Evolutionary conservation across 371 early-diverging fungal genomes (phyloP).

Genomic region (Mortierella sp.): DNA sequence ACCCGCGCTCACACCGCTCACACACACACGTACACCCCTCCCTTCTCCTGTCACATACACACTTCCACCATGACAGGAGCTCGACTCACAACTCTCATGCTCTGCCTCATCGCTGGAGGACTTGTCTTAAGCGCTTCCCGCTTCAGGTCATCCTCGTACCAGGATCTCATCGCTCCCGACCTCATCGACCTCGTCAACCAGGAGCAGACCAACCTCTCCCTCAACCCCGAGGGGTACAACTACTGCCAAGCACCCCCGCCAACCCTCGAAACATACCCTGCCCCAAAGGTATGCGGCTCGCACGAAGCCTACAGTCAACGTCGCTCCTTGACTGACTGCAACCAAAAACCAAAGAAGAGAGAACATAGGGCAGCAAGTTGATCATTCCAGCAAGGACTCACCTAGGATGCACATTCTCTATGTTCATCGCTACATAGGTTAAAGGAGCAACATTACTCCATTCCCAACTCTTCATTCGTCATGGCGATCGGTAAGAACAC

Average conservation of each 20-base stretch:
- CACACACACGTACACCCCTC: not conserved
- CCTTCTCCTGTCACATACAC: not conserved
- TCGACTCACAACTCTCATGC: slow-evolving; percentile 22
- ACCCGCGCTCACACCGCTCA: not conserved
- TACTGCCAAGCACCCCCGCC: slow-evolving; percentile 58
- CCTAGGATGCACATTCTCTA: not conserved
- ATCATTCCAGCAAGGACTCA: not conserved
- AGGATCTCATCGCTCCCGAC: slow-evolving; percentile 18
- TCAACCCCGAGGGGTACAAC: slow-evolving; percentile 31
- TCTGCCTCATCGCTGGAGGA: slow-evolving; percentile 35
- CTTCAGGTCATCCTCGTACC: slow-evolving; percentile 1
- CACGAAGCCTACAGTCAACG: not conserved
- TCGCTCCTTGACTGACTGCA: not conserved
- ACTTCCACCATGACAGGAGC: slow-evolving; percentile 9
- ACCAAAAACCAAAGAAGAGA: not conserved
- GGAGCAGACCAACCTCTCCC: not conserved
- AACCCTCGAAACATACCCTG: slow-evolving; percentile 35
- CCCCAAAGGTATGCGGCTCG: slow-evolving; percentile 32
- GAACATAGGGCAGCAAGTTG: not conserved
- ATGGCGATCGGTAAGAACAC: slow-evolving; percentile 54
- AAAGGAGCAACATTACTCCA: slow-evolving; percentile 39
- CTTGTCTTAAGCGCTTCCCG: slow-evolving; percentile 24
- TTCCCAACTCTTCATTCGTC: slow-evolving; percentile 58
- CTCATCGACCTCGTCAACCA: slow-evolving; percentile 22
- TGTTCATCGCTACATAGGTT: slow-evolving; percentile 21